Conservation (phyloP, 1,284 basidiomycete genomes). For the Coniferiporia sulphurascens region DNA sequence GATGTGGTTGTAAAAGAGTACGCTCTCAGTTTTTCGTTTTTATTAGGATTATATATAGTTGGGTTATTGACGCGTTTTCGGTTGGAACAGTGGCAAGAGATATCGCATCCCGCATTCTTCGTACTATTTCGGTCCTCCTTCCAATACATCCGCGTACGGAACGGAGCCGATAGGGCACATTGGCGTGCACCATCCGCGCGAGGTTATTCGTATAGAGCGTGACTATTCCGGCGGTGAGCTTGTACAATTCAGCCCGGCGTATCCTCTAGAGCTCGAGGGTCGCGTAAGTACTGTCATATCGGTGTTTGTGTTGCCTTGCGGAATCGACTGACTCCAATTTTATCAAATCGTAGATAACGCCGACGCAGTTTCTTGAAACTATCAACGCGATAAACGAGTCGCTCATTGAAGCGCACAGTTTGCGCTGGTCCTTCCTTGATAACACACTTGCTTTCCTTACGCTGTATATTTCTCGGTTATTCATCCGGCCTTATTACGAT, state of each 20-base stretch:
- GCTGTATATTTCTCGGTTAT: constrained; percentile 64
- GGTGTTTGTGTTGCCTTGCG: constrained; percentile 11
- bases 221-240: constrained; percentile 81
- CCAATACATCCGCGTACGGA: constrained; percentile 67
- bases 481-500: constrained; percentile 68
- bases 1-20: constrained; percentile 15
- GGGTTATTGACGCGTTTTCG: not conserved
- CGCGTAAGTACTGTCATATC: constrained; percentile 48
- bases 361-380: constrained; percentile 80
- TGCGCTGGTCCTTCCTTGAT: constrained; percentile 58
- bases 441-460: constrained; percentile 69
- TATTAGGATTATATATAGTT: not conserved
- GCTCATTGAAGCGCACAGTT: constrained; percentile 72
- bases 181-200: constrained; percentile 78
- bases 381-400: constrained; percentile 80
- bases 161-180: constrained; percentile 74
- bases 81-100: constrained; percentile 12
- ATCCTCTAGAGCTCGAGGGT: constrained; percentile 79
- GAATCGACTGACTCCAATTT: not conserved
- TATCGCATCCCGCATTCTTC: constrained; percentile 61
- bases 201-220: constrained; percentile 77
- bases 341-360: constrained; percentile 53
- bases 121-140: constrained; percentile 80
- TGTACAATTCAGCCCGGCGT: constrained; percentile 74
- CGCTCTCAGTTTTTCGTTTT: not conserved